Base-by-base conservation (phyloP, 306 rosid species). In the Sophora flavescens region DNA sequence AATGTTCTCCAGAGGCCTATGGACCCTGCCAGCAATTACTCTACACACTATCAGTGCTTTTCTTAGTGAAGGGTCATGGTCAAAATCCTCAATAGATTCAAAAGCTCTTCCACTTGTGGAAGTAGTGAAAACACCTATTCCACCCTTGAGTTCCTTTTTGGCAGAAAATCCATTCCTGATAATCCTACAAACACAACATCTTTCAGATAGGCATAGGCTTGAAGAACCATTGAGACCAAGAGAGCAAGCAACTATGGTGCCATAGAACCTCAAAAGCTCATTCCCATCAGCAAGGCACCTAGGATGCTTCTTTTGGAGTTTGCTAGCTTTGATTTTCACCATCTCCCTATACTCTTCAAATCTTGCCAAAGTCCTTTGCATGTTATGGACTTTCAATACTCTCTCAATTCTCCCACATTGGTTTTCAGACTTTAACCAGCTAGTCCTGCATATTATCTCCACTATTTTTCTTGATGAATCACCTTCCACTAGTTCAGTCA, bases 281-380 rank as follows among this genome's bases (percentile, higher is more conserved):
- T 95, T 95, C 14, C 99, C 99, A 70, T 95, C 99, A 2, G 97
- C 99, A 0, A 92, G 74, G 76, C 99, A 95, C 60, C 99, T 79
- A 22, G 99, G 97, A 63, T 95, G 99, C 72, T 95, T 95, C 93
- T 95, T 95, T 2, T 84, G 86, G 70, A 95, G 99, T 50, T 92
- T 95, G 81, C 92, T 92, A 36, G 99, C 97, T 71, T 92, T 92
- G 71, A 84, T 83, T 65, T 95, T 95, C 72, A 95, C 99, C 78
- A 79, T 85, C 22, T 95, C 99, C 36, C 99, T 81, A 78, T 95
- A 86, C 45, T 92, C 99, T 82, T 95, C 99, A 11, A 95, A 95
- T 68, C 91, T 56, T 28, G 97, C 93, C n/a, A 92, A 81, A 17
- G 97, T 92, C 63, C 79, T 92, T 57, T 95, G 99, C 99, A 92